Base-by-base conservation (phyloP, 2,329 filamentous ascomycete species). In the Xylaria sp. region DNA sequence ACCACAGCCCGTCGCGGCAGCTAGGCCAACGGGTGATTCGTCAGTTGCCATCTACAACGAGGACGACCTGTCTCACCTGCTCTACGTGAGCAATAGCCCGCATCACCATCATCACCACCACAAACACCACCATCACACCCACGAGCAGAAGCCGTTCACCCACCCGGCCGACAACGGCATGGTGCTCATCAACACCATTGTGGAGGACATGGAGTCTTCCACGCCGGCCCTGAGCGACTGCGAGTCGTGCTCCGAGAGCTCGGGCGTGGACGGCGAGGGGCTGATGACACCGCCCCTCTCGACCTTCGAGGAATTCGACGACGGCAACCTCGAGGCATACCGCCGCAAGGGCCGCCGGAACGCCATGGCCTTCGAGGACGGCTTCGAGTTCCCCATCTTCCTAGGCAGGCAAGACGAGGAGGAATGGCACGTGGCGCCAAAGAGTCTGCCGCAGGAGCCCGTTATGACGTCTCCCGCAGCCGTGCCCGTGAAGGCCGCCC, bases 341-440 rank as follows among this genome's bases (percentile, higher is more conserved):
- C 62, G 63, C 9, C 54, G 51, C 34, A 71, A 69, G 19, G 69
- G 69, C 5, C 69, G 69, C 4, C 66, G 69, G 27, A 71, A 71
- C 42, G 70, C 75, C 55, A 56, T 77, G 14, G 19, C 55, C 19
- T 36, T 55, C 60, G 72, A 67, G 58, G 73, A 75, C 59, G 72
- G 69, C 78, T 73, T 75, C 63, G 71, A 74, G 63, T 77, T 77
- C 60, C 75, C 75, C 59, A 68, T 77, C 48, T 77, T 77, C 70
- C 71, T 77, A 12, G 76, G 76, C 19, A 57, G 74, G 8, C 76
- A 77, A 56, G 64, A 68, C n/a, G 75, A 75, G 21, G 73, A 74
- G 56, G 45, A 47, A 47, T 12, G 30, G 34, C 30, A 69, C 17
- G n/a, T 45, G 34, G n/a, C 12, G n/a, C 36, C 50, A 6, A 14